Conservation (phyloP, 129 eudicot genomes). For the carrot (Daucus carota) region DH1_v3.0 NC_030385.2:38116501-38117000, state of each 20-base stretch:
- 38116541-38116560: conserved; percentile 52
- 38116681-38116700: not conserved
- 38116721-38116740: too few species aligned
- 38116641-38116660: not conserved
- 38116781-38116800: not conserved
- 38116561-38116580: conserved; percentile 9
- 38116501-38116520: conserved; percentile 99
- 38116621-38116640: not conserved
- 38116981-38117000: not conserved
- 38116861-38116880: not conserved
- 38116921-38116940: not conserved
- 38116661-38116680: not conserved
- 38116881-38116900: not conserved
- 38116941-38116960: not conserved
- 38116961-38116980: not conserved
- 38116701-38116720: not conserved
- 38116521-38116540: conserved; percentile 96
- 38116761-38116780: not conserved
- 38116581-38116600: not conserved
- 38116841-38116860: too few species aligned
- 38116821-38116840: not conserved
- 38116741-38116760: not conserved
- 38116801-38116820: not conserved
- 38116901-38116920: not conserved
- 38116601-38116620: not conserved